Percentiles rank a stretch among this genome's conserved stretches.
phyloP scores from a whole-genome alignment of 1,139 yeast species.

The Saccharomyces hybrid region DNA sequence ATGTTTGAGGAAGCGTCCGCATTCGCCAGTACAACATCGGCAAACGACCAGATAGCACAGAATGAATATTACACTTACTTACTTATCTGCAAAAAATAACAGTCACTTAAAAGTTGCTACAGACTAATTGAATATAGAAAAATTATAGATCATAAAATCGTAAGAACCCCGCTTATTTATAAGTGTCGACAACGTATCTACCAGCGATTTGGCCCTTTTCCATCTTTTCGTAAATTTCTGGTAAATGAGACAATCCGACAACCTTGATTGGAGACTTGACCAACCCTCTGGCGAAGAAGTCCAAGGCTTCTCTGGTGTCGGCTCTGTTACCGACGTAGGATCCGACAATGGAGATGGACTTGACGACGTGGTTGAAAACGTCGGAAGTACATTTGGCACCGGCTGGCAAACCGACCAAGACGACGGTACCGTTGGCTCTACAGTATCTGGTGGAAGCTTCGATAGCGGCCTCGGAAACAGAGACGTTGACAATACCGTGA shows the following conservation, averaged over 20 bases:
- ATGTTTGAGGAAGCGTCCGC: too few species aligned
- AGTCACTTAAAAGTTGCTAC: not conserved
- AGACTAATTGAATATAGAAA: not conserved
- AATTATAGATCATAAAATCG: not conserved
- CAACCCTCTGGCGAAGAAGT: constrained; percentile 54
- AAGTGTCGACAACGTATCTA: constrained; percentile 56
- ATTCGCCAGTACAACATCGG: too few species aligned
- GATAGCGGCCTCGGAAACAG: constrained; percentile 53
- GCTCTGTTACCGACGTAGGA: constrained; percentile 65
- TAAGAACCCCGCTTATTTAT: constrained; percentile 34
- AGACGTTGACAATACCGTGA: constrained; percentile 55
- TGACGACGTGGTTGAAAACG: constrained; percentile 49
- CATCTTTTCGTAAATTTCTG: constrained; percentile 49
- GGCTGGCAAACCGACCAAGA: constrained; percentile 58
- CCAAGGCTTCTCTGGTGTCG: constrained; percentile 57
- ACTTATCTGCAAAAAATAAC: not conserved
- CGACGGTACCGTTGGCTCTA: constrained; percentile 54
- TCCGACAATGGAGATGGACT: constrained; percentile 47
- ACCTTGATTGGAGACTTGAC: constrained; percentile 53
- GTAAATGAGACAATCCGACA: constrained; percentile 51
- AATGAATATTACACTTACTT: not conserved
- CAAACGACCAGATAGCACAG: too few species aligned
- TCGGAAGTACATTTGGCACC: constrained; percentile 47
- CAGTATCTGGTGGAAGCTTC: constrained; percentile 49
- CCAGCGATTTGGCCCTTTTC: constrained; percentile 55